phyloP scores from a whole-genome alignment of 495 filamentous ascomycete species.

The Choiromyces venosus region DNA sequence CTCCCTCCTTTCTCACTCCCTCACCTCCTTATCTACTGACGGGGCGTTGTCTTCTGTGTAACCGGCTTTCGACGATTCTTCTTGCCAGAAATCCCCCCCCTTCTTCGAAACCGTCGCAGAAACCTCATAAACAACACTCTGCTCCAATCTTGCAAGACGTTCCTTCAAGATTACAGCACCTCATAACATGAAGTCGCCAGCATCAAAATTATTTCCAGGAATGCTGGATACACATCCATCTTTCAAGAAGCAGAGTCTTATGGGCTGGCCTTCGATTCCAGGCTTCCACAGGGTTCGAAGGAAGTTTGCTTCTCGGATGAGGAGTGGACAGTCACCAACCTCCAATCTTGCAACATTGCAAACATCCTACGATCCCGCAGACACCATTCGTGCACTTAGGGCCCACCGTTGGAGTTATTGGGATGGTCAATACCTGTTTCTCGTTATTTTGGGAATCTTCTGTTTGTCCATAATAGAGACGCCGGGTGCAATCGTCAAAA shows the following conservation, averaged over 20 bases:
- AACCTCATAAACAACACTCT: slow-evolving; percentile 8
- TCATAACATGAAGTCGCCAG: slow-evolving; percentile 36
- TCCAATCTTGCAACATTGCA: slow-evolving; percentile 68
- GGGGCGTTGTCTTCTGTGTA: slow-evolving; percentile 6
- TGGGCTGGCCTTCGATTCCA: slow-evolving; percentile 40
- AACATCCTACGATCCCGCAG: slow-evolving; percentile 73
- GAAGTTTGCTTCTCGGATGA: slow-evolving; percentile 64
- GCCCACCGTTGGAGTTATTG: slow-evolving; percentile 75
- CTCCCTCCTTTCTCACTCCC: slow-evolving; percentile 7
- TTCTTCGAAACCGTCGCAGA: slow-evolving; percentile 4
- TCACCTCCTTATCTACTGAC: slow-evolving; percentile 6
- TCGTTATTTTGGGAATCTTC: slow-evolving; percentile 71
- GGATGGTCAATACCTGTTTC: slow-evolving; percentile 77
- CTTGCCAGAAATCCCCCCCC: slow-evolving; percentile 10
- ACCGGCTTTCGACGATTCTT: slow-evolving; percentile 17
- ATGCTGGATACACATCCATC: slow-evolving; percentile 38
- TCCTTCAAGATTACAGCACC: not conserved
- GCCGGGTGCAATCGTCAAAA: slow-evolving; percentile 68
- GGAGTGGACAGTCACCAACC: slow-evolving; percentile 63
- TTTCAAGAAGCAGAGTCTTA: slow-evolving; percentile 32
- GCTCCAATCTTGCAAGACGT: not conserved
- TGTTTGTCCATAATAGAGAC: slow-evolving; percentile 71
- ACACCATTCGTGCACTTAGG: slow-evolving; percentile 68
- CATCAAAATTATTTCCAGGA: slow-evolving; percentile 37
- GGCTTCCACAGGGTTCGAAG: slow-evolving; percentile 38